Base-by-base conservation (phyloP, 2,329 filamentous ascomycete genomes). In the Xylaria multiplex region DNA sequence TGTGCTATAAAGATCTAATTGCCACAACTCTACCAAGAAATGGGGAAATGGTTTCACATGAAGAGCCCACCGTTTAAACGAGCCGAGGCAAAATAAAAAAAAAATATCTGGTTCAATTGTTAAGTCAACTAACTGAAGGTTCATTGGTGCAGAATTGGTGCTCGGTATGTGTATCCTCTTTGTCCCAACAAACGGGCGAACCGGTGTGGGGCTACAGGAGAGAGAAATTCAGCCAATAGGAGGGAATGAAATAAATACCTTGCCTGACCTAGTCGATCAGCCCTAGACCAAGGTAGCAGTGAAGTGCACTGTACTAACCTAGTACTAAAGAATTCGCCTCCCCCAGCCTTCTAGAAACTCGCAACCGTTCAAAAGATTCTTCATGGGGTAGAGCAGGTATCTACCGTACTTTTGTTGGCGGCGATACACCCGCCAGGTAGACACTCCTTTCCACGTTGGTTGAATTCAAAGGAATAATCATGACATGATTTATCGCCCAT, bases 181-280 rank as follows among this genome's bases (percentile, higher is more conserved):
- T 42, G 27, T 60, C 65, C 65, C 65, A 67, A 67, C 65, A 67
- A 67, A 67, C 56, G 50, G 60, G 56, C 35, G 46, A 57, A 30
- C 48, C 43, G 53, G 48, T 42, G 58, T 40, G 50, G 22, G 16
- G 11, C 14, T 37, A 35, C 7, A 32, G n/a, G 11, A 16, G 30
- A 8, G 16, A 32, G 46, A 7, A 35, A 19, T 19, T 45, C 11
- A 35, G 37, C 64, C 59, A 66, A 66, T 62, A 24, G 24, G 14
- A 35, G 37, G 5, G 30, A 37, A 6, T 6, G 16, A 11, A 22
- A 22, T 22, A 9, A 19, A 27, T 27, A 27, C 27, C 27, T 27
- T 27, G 5, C 27, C 27, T 27, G 2, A 27, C 27, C 27, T 27
- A 2, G 27, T 19, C 53, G 46, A 40, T 56, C 64, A 64, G 60